Base-by-base conservation (phyloP, 371 early-diverging fungal species). In the Mortierella sp. region DNA sequence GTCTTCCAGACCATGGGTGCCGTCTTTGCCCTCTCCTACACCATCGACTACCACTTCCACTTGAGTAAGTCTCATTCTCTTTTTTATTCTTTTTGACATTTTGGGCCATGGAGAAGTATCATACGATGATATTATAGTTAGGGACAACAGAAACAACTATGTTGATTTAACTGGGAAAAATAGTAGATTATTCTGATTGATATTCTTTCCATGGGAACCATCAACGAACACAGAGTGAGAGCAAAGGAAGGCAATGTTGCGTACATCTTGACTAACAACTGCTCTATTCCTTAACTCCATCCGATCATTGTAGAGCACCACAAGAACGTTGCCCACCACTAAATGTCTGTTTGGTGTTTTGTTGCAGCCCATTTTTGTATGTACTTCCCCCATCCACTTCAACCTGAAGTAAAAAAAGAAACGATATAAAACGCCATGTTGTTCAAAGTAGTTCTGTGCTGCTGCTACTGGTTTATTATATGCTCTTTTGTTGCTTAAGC, bases 251-350 rank as follows among this genome's bases (percentile, higher is more conserved):
- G 29, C 40, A 19, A 1, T 26, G 14, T 64, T 55, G 22, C 52
- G 47, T 16, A 50, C 44, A 39, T 26, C 37, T 14, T 45, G 43
- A 29, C n/a, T 66, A 45, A 55, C 67, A 58, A 24, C 65, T 55
- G 16, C 53, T 26, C 24, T 68, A 34, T 19, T 50, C 44, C 2
- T 55, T 64, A 66, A 53, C 55, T 48, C 55, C 50, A 1, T 4
- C 37, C 55, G n/a, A 24, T 16, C 29, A 0, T 44, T 48, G 47
- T 79, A 91, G 91, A 91, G 89, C 91, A 91, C 88, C 91, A 91
- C 90, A 91, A 91, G 91, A 91, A 90, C 85, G 91, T 89, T 75
- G 90, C 90, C 75, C 91, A 91, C 87, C 91, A 91, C 79, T 91
- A 91, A 76, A 73, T 61, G n/a, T 52, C 10, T 37, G 58, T 34